Base-by-base conservation (phyloP, 495 filamentous ascomycete species). In the Usnea hakonensis region DNA sequence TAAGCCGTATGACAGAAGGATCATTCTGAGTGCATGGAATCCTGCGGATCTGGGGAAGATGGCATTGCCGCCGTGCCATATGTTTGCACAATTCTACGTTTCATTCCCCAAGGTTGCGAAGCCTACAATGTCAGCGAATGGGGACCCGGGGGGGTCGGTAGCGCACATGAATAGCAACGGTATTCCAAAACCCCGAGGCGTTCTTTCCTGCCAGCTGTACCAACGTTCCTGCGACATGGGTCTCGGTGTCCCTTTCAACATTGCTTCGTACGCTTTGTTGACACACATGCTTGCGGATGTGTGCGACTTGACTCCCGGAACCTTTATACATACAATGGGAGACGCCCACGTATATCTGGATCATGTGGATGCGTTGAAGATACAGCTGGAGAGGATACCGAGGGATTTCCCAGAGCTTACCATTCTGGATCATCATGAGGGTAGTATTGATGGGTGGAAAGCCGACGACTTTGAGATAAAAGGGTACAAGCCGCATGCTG, bases 11-110 rank as follows among this genome's bases (percentile, higher is more conserved):
- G 94, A 97, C 70, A 82, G 94, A 2, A 76, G 94, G 33, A 89
- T 98, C 64, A 89, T 98, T 64, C 79, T 98, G 60, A 86, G 79
- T 60, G 94, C 94, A 1, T 98, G 94, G 94, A 97, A 97, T 70
- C 90, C 90, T 4, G 81, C 82, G 7, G 94, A 96, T 72, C 68
- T 98, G 67, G 75, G 74, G 53, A 85, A 89, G 73, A 98, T 97
- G 94, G 94, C 91, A 3, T 79, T 98, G 23, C 94, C 94, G 65
- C 94, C 95, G 5, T 98, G 94, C 70, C 94, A 97, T 73, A 96
- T 98, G 94, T 96, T 98, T 76, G 93, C 93, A 17, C 95, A 97
- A 75, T 97, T 97, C 69, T 97, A 97, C 68, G 92, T 98, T 41
- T 90, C 87, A 1, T 97, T 83, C 72, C 88, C 89, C 10, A 76